These are phyloP conservation scores for Stemphylium vesicarium DNA, from an alignment of 2,329 filamentous ascomycete species.

Conservation along the genomic window DNA sequence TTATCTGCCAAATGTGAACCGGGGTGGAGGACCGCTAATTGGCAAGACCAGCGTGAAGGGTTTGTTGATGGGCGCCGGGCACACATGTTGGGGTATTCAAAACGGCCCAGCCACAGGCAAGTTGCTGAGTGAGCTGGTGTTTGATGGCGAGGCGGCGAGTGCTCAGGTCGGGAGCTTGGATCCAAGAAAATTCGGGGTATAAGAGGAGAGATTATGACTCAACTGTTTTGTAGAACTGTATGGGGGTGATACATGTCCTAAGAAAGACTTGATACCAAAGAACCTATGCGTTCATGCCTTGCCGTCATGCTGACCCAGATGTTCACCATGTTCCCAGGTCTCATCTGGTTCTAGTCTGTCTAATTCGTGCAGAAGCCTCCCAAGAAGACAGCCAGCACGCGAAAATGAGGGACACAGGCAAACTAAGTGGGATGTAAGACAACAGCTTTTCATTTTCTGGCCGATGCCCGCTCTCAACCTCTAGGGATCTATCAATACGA, in stretches of 20 bases:
- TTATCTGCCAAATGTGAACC: conserved; percentile 80
- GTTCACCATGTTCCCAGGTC: no score
- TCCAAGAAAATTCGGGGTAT: conserved; percentile 44
- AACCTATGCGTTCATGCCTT: no score
- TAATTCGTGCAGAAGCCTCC: no score
- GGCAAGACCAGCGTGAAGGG: conserved; percentile 76
- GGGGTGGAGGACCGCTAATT: conserved; percentile 72
- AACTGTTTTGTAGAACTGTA: no score
- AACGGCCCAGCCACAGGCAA: conserved; percentile 81
- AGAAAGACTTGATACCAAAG: no score
- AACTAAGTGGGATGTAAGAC: not conserved
- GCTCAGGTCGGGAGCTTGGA: conserved; percentile 52
- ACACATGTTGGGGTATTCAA: conserved; percentile 98
- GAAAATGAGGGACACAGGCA: no score
- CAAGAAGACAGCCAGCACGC: no score
- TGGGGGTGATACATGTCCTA: no score
- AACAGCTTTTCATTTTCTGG: not conserved
- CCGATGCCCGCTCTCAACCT: not conserved
- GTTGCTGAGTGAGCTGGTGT: conserved; percentile 55
- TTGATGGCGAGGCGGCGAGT: conserved; percentile 53
- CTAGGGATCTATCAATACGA: conserved; percentile 7
- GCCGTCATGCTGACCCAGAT: no score
- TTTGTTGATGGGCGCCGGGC: conserved; percentile 81
- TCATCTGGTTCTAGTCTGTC: no score
- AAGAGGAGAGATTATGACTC: not conserved